phyloP scores from a whole-genome alignment of 129 eudicot genomes.

The Chrysanthemum makinoi region DNA sequence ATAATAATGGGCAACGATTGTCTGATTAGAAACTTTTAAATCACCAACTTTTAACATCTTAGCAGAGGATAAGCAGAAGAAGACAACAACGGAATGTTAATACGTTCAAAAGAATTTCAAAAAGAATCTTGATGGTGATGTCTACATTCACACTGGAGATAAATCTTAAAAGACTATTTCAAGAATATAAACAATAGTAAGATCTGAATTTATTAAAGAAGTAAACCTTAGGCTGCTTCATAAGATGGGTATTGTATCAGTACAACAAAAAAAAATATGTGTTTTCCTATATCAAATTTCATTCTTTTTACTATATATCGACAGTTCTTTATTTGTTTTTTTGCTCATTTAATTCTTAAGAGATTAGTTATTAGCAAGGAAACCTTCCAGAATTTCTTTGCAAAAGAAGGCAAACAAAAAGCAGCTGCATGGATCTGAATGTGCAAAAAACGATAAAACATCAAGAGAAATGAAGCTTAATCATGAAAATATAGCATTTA shows the following conservation, averaged over 20 bases:
- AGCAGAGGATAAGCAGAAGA: slow-evolving; percentile 27
- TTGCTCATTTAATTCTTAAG: not conserved
- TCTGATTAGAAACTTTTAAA: slow-evolving; percentile 30
- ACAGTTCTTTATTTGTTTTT: not conserved
- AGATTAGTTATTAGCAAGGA: slow-evolving; percentile 39
- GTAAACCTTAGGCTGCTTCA: too few species aligned
- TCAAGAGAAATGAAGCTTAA: slow-evolving; percentile 3
- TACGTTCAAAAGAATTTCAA: not conserved
- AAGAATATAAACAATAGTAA: not conserved
- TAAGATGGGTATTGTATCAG: too few species aligned
- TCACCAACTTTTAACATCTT: slow-evolving; percentile 24
- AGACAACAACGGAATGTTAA: slow-evolving; percentile 34
- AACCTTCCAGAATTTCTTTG: slow-evolving; percentile 84
- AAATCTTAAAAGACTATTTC: not conserved
- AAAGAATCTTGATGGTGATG: slow-evolving; percentile 19
- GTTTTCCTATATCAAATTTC: too few species aligned
- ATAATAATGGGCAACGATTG: slow-evolving; percentile 5
- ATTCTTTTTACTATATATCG: too few species aligned
- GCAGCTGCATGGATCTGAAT: slow-evolving; percentile 82
- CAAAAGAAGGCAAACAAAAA: slow-evolving; percentile 89
- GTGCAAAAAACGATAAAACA: not conserved
- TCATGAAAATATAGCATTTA: not conserved
- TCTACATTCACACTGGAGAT: slow-evolving; percentile 10
- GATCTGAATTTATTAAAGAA: not conserved
- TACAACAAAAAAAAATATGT: too few species aligned